Base-by-base conservation (phyloP, 192 early-diverging fungal species). In the Coemansia sp. region DNA sequence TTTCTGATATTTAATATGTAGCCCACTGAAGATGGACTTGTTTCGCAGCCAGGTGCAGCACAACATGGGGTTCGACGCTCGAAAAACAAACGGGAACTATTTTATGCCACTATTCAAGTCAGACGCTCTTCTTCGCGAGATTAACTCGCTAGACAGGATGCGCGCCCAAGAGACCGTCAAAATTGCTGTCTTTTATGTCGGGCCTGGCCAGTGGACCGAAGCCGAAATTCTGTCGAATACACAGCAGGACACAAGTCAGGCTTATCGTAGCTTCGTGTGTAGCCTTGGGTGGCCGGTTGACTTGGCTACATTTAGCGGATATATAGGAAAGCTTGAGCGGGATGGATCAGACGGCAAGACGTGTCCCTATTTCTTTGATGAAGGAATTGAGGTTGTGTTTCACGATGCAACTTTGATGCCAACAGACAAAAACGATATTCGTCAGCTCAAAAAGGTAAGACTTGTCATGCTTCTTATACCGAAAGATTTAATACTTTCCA, bases 271-370 rank as follows among this genome's bases (percentile, higher is more conserved):
- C 20, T 99, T 99, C 83, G 90, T 99, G 2, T 61, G 76, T 1
- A 92, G 90, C 68, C 78, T 99, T 23, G 97, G 97, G 5, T 99
- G 97, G 97, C 85, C 93, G 69, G 85, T 98, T 11, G 88, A 97
- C 55, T 62, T 97, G 21, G 84, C 85, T 0, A 88, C 86, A 0
- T 96, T 97, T 71, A 67, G 78, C 3, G 95, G 95, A 2, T 99
- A 90, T 60, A 63, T 88, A 1, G 97, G 97, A 5, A 94, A 94
- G 3, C 71, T 99, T 12, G 93, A 96, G 61, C 68, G 82, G 26
- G 92, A 88, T 64, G 71, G 84, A 8, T 88, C 90, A 0, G 93
- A 92, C 60, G 95, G 93, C 1, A 70, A 63, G 1, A 79, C 66
- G 0, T 88, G 93, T 5, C 87, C 85, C 7, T 99, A 99, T 71